phyloP scores from a whole-genome alignment of 345 rosid genomes.

The Crucihimalaya himalaica region DNA sequence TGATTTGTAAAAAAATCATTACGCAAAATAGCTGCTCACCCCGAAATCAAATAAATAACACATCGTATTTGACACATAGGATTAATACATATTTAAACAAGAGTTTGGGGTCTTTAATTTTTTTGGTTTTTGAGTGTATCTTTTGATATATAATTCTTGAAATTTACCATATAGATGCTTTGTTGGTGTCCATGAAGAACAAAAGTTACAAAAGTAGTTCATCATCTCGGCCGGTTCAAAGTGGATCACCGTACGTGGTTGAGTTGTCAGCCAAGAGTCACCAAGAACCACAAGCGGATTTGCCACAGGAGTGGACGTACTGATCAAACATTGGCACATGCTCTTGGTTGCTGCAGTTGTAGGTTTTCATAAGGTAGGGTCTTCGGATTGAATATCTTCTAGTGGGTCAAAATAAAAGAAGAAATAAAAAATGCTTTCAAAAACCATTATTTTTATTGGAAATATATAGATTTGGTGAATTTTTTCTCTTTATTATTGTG shows the following conservation, averaged over 20 bases:
- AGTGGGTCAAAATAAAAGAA: constrained; percentile 20
- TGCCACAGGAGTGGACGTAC: constrained; percentile 90
- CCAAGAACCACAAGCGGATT: constrained; percentile 45
- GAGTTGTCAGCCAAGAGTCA: constrained; percentile 47
- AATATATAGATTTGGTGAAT: constrained; percentile 22
- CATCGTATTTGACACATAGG: no score
- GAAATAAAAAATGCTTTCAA: background rate
- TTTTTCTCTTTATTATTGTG: constrained; percentile 34
- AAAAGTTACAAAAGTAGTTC: constrained; percentile 35
- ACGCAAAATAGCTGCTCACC: no score
- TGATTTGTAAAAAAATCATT: no score
- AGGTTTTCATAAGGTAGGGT: constrained; percentile 32
- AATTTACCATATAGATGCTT: constrained; percentile 40
- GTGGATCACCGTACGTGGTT: constrained; percentile 35
- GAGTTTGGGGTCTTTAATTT: no score
- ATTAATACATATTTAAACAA: no score
- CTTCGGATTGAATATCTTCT: constrained; percentile 31
- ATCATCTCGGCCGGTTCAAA: constrained; percentile 42
- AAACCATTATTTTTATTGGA: constrained; percentile 18
- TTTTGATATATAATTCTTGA: constrained; percentile 3
- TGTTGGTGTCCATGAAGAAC: constrained; percentile 36
- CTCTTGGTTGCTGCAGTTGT: constrained; percentile 14
- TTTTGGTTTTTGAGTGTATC: background rate
- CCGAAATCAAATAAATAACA: no score
- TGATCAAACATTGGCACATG: constrained; percentile 35